phyloP scores from a whole-genome alignment of 1,139 yeast species.

The Yamadazyma dendronema region DNA sequence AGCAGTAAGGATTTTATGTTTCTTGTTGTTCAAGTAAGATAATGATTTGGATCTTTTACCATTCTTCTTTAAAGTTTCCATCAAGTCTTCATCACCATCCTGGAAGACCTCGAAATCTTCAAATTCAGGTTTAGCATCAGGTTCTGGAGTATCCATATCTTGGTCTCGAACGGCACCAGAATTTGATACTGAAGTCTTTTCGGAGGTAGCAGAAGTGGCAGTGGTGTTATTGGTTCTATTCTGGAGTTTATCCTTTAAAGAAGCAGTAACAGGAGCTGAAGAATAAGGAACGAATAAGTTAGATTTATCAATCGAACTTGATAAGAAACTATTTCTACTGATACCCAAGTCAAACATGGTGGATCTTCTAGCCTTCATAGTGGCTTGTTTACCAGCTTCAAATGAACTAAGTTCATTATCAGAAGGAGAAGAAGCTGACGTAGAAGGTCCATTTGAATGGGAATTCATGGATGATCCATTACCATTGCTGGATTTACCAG shows the following conservation, averaged over 20 bases:
- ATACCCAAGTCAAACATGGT: slow-evolving; percentile 50
- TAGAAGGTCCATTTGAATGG: background rate
- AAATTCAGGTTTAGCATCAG: slow-evolving; percentile 25
- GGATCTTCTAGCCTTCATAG: slow-evolving; percentile 42
- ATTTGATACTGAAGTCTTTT: background rate
- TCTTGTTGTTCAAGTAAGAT: slow-evolving; percentile 53
- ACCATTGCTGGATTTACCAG: background rate
- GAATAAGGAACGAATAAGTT: slow-evolving; percentile 66
- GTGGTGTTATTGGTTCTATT: background rate
- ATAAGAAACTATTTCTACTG: slow-evolving; percentile 44
- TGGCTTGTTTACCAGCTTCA: slow-evolving; percentile 26
- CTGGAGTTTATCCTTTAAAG: slow-evolving; percentile 29
- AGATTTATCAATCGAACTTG: slow-evolving; percentile 46
- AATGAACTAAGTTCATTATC: slow-evolving; percentile 12
- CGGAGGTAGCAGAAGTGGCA: background rate
- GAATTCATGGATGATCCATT: background rate
- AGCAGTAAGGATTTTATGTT: slow-evolving; percentile 59
- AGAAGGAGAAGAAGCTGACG: slow-evolving; percentile 1
- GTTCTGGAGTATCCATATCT: slow-evolving; percentile 20
- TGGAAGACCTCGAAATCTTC: slow-evolving; percentile 45
- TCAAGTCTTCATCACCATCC: slow-evolving; percentile 23
- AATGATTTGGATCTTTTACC: slow-evolving; percentile 65
- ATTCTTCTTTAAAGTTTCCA: slow-evolving; percentile 35
- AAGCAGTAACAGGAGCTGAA: slow-evolving; percentile 76
- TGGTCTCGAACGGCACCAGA: background rate